Evolutionary conservation across 139 green algal genomes (phyloP), one percentile per base, ranked within the genome.

Genomic region (Raphidocelis subcapitata): DNA sequence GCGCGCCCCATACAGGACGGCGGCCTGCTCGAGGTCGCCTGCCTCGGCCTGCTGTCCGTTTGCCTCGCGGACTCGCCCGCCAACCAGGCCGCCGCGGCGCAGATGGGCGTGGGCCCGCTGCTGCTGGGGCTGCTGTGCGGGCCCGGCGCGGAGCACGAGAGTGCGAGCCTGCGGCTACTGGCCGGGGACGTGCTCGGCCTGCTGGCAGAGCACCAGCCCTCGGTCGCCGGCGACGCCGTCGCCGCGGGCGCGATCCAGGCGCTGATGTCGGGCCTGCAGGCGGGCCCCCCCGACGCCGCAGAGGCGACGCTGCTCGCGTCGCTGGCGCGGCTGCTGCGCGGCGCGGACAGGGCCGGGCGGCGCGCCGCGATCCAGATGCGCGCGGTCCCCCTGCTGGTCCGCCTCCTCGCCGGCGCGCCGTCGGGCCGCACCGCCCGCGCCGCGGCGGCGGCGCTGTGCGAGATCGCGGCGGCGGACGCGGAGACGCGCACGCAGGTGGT

Each of bases 211-310:
- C 23, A 37, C n/a, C 28, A 79, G 20, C n/a, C 63, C 12, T 36
- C 64, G 5, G 72, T 2, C 0, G 47, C 65, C 37, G 1, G 16
- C 14, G 55, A 26, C 1, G 37, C 31, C 0, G 16, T 75, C 24
- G 51, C 62, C n/a, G 44, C 66, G 1, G 75, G 75, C 0, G 55
- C 54, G 33, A 64, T 82, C 26, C 29, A 41, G 20, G 28, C 76
- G 54, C 67, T 85, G 55, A 52, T 85, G 33, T 37, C 41, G 24
- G 69, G 75, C 33, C 72, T 85, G 29, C 33, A 56, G 3, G 29
- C 41, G 10, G 31, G 21, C 8, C 57, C 5, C 24, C 46, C 4
- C 44, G 56, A 14, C 51, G 54, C 28, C n/a, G 57, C 37, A 57
- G 28, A 12, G 57, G n/a, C n/a, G n/a, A n/a, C n/a, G n/a, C n/a